Conservation (phyloP, 306 rosid genomes). For the Quercus agrifolia region DNA sequence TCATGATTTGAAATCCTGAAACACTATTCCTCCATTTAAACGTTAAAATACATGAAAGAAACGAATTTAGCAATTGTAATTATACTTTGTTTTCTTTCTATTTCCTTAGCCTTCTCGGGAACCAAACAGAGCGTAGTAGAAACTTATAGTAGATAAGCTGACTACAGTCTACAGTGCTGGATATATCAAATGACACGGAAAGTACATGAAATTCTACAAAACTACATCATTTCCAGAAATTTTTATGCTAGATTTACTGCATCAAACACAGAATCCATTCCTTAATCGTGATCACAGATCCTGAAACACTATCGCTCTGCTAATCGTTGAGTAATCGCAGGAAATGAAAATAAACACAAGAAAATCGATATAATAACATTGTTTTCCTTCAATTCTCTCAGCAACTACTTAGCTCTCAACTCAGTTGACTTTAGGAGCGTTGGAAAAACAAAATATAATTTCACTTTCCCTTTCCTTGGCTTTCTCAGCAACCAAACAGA, state of each 20-base stretch:
- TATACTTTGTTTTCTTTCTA: neutral
- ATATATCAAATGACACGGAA: neutral
- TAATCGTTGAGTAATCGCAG: neutral
- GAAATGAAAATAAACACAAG: neutral
- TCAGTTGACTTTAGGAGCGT: neutral
- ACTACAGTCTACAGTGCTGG: neutral
- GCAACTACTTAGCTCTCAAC: neutral
- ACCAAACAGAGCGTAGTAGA: neutral
- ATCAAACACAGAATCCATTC: neutral
- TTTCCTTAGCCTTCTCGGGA: neutral
- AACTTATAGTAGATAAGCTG: neutral
- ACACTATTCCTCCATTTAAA: neutral
- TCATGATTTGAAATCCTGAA: neutral
- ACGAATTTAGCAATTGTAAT: neutral
- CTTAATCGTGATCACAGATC: neutral
- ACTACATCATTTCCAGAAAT: neutral
- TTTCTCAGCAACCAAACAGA: conserved; percentile 1
- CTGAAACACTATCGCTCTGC: neutral
- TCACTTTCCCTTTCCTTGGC: neutral
- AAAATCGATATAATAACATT: too few relatives aligned
- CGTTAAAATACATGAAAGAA: neutral
- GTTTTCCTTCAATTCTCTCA: neutral
- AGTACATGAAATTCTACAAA: neutral
- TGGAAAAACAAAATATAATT: neutral
- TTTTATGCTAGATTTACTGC: neutral